Conservation (phyloP, 176 grass and related monocot species). For the Avena insularis region DNA sequence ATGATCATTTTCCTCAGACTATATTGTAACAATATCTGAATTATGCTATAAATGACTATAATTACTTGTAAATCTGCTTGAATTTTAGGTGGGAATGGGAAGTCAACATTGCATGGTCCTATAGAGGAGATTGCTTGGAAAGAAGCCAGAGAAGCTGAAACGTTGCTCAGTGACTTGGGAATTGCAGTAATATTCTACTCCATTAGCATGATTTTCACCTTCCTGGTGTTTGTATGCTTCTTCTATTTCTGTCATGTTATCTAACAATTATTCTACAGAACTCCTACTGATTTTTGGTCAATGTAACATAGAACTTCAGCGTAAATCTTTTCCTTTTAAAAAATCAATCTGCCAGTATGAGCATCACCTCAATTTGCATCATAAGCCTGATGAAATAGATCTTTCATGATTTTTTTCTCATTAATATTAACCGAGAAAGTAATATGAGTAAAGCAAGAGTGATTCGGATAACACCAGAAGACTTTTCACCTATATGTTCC, state of each 20-base stretch:
- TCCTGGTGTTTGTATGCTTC: slow-evolving; percentile 25
- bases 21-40: background rate
- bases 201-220: slow-evolving; percentile 24
- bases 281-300: background rate
- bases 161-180: slow-evolving; percentile 74
- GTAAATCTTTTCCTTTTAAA: background rate
- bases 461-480: background rate
- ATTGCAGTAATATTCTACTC: slow-evolving; percentile 73
- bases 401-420: background rate
- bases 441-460: background rate
- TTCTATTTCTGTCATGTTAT: slow-evolving; percentile 23
- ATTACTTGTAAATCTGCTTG: slow-evolving; percentile 5
- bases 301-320: slow-evolving; percentile 9
- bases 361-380: slow-evolving; percentile 5
- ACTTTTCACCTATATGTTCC: background rate
- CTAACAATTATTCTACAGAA: slow-evolving; percentile 11
- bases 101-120: slow-evolving; percentile 67
- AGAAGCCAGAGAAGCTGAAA: slow-evolving; percentile 81
- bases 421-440: background rate
- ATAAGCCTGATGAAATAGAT: background rate
- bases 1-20: no score
- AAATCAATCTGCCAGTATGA: background rate
- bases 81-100: slow-evolving; percentile 64
- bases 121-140: slow-evolving; percentile 94
- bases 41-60: background rate